Percentiles rank a stretch among this genome's conserved stretches.
These are phyloP conservation scores for Naematelia encephala DNA, from an alignment of 768 basidiomycete species.

Conservation along the genomic window DNA sequence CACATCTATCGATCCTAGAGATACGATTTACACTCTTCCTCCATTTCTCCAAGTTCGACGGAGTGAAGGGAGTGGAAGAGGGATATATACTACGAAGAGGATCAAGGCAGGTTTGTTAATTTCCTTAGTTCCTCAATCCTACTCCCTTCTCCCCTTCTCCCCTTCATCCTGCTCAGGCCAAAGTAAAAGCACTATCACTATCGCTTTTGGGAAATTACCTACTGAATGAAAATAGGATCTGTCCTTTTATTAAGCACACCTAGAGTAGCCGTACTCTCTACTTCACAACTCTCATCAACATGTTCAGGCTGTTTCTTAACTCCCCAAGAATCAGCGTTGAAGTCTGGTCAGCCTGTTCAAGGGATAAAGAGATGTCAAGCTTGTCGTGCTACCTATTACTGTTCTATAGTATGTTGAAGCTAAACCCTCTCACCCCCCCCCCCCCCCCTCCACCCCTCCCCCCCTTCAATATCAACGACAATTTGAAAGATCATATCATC, in stretches of 20 bases:
- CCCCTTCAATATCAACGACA: conserved; percentile 3
- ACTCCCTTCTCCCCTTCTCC: neutral
- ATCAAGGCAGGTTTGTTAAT: neutral
- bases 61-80: neutral
- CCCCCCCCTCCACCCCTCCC: conserved; percentile 1
- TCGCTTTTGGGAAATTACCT: neutral
- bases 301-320: conserved; percentile 65
- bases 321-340: conserved; percentile 25
- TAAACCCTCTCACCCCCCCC: neutral
- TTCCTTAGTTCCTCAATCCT: neutral
- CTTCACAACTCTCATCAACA: conserved; percentile 58
- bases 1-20: neutral
- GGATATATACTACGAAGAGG: neutral
- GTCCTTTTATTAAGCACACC: neutral
- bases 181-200: no score
- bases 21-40: neutral
- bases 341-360: neutral
- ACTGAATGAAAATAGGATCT: neutral
- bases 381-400: conserved; percentile 72
- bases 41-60: neutral
- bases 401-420: conserved; percentile 60
- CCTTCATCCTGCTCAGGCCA: no score
- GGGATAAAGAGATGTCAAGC: conserved; percentile 66
- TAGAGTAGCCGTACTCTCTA: conserved; percentile 59
- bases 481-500: neutral